These are phyloP conservation scores for Ampelocalamus luodianensis DNA, from an alignment of 176 grass and related monocot genomes.

Conservation along the genomic window DNA sequence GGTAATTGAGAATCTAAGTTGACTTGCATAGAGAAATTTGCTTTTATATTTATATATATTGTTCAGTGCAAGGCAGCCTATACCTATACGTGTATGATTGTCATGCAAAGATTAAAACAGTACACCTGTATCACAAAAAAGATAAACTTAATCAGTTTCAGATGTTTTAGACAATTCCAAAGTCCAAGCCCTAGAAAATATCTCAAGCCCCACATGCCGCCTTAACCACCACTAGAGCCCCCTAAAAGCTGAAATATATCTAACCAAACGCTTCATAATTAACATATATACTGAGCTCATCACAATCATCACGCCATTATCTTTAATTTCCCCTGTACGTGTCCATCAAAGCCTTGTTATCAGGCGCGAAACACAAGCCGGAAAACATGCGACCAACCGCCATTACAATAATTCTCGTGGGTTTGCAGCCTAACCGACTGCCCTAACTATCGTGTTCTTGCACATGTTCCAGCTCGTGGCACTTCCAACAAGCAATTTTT, in stretches of 20 bases:
- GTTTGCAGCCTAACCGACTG: constrained; percentile 27
- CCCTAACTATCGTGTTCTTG: constrained; percentile 48
- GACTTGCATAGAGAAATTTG: not conserved
- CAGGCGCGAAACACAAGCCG: constrained; percentile 48
- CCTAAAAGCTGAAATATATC: constrained; percentile 29
- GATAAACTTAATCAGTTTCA: not conserved
- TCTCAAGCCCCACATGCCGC: constrained; percentile 44
- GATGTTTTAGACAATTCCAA: constrained; percentile 13
- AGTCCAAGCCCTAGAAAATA: constrained; percentile 14
- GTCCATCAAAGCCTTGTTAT: not conserved
- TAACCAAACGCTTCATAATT: not conserved
- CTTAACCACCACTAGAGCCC: constrained; percentile 42
- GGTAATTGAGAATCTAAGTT: not conserved
- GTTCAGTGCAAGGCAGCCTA: no score
- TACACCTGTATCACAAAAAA: constrained; percentile 15
- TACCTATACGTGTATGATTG: no score
- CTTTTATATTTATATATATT: no score
- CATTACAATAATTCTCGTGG: constrained; percentile 47
- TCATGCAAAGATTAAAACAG: not conserved
- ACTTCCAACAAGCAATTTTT: no score
- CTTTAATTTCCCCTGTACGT: not conserved
- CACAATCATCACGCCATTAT: constrained; percentile 26
- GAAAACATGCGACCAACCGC: constrained; percentile 31
- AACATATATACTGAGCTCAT: not conserved
- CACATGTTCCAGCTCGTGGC: no score